Evolutionary conservation across 805 yeast species (phyloP).

Genomic region (Brettanomyces custersianus): DNA sequence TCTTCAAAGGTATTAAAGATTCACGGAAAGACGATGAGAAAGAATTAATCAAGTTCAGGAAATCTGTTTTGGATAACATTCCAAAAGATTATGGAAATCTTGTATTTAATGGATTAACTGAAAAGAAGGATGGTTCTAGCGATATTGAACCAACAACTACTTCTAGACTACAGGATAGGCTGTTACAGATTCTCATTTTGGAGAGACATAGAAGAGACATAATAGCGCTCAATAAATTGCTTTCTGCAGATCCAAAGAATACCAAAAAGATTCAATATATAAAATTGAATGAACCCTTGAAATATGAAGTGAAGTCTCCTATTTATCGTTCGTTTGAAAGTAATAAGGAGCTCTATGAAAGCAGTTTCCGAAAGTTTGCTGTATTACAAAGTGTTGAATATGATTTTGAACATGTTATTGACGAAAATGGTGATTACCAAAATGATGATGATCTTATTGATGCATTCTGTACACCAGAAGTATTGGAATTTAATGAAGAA

Average conservation of each 20-base stretch:
- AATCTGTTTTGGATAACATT: conserved; percentile 12
- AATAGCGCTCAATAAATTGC: conserved; percentile 16
- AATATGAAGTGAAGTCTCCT: conserved; percentile 28
- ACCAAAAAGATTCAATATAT: conserved; percentile 14
- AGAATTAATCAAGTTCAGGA: conserved; percentile 16
- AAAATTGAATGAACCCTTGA: conserved; percentile 19
- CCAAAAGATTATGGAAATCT: conserved; percentile 18
- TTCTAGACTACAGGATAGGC: conserved; percentile 24
- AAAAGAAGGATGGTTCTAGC: conserved; percentile 6
- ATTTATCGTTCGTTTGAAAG: conserved; percentile 16
- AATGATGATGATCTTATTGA: conserved; percentile 21
- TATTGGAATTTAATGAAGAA: conserved; percentile 17
- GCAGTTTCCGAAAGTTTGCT: conserved; percentile 24
- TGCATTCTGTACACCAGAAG: conserved; percentile 21
- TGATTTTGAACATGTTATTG: conserved; percentile 23
- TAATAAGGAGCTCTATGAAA: conserved; percentile 13
- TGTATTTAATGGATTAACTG: conserved; percentile 16
- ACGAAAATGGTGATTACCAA: conserved; percentile 17
- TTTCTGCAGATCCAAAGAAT: conserved; percentile 8
- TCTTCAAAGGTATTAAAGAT: conserved; percentile 24
- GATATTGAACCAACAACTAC: conserved; percentile 22
- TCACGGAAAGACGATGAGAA: conserved; percentile 12
- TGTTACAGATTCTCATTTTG: conserved; percentile 23
- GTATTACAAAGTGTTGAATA: conserved; percentile 28
- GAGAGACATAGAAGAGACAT: conserved; percentile 30